A percentile compares a stretch with the other conserved stretches of the same genome.
Evolutionary conservation across 1,284 basidiomycete genomes (phyloP).

Genomic region (Ganoderma lingzhi): DNA sequence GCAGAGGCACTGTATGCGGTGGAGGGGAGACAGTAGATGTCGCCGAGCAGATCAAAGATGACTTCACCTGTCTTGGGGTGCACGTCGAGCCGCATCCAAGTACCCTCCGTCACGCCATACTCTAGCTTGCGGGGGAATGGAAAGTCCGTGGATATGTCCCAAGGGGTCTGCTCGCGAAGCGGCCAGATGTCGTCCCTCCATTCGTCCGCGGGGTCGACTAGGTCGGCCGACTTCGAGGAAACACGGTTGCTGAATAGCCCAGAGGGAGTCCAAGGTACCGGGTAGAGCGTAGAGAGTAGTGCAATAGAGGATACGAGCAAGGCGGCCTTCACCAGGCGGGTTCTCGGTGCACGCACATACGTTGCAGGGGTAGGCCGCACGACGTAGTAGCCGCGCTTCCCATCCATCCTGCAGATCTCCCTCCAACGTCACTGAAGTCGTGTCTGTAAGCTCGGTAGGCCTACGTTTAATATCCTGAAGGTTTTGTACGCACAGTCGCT

Average conservation of each 20-base stretch:
- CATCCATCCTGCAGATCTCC: constrained; percentile 12
- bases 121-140: constrained; percentile 68
- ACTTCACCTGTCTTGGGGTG: constrained; percentile 73
- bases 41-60: constrained; percentile 78
- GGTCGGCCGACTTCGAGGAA: background rate
- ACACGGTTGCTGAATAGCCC: constrained; percentile 11
- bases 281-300: constrained; percentile 30
- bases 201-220: constrained; percentile 39
- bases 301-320: constrained; percentile 29
- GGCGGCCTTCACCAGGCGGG: constrained; percentile 27
- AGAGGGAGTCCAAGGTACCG: constrained; percentile 23
- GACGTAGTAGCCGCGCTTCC: constrained; percentile 9
- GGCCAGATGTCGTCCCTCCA: constrained; percentile 74
- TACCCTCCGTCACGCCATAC: constrained; percentile 75
- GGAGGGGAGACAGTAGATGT: constrained; percentile 73
- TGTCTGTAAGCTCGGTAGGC: background rate
- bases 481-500: background rate
- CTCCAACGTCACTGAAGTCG: background rate
- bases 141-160: constrained; percentile 84
- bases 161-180: constrained; percentile 65
- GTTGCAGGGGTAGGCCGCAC: background rate
- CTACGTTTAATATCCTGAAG: background rate
- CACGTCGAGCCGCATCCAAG: constrained; percentile 77
- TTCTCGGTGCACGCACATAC: constrained; percentile 10
- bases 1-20: constrained; percentile 43